Evolutionary conservation across 352 stramenopile genomes (phyloP), one percentile per base, ranked within the genome.

Genomic region (Pythium aphanidermatum): DNA sequence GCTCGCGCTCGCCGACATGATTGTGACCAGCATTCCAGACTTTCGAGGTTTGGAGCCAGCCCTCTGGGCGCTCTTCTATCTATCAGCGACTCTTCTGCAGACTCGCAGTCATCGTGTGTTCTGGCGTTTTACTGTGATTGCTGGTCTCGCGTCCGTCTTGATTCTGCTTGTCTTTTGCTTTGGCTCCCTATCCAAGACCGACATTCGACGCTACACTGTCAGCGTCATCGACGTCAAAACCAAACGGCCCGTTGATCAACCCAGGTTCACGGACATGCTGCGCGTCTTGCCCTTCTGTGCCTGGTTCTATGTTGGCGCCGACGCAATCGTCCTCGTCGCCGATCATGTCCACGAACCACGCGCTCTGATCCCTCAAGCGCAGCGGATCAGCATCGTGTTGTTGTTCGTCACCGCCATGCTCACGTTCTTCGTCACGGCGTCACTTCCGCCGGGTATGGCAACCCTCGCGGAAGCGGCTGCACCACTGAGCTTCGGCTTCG

Each of bases 281-380:
- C 36, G 42, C 5, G 48, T 65, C 21, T 37, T 63, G n/a, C 60
- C 56, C 0, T 29, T 53, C 14, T 32, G 30, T 3, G 32, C 46
- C 12, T 66, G 60, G 56, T 62, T 65, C 44, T 66, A 46, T 38
- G 44, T 60, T 2, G 56, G 51, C 23, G 39, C 55, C 25, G 56
- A 70, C 35, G 46, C 56, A 13, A n/a, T 70, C 43, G 48, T 49
- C n/a, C 28, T 56, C 8, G 38, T 46, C 10, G 29, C 44, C 5
- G 46, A 55, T 25, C 24, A 65, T 14, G 33, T 57, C n/a, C 2
- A 11, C 12, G 27, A 57, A 1, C 43, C 56, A 4, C 27, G 33
- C 1, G 9, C 14, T 5, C 17, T 45, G 2, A 31, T 70, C 12
- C 56, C 60, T n/a, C n/a, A 29, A 0, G 60, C 38, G 1, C 55